phyloP scores from a whole-genome alignment of 768 basidiomycete genomes.

The Termitomyces titanicus region DNA sequence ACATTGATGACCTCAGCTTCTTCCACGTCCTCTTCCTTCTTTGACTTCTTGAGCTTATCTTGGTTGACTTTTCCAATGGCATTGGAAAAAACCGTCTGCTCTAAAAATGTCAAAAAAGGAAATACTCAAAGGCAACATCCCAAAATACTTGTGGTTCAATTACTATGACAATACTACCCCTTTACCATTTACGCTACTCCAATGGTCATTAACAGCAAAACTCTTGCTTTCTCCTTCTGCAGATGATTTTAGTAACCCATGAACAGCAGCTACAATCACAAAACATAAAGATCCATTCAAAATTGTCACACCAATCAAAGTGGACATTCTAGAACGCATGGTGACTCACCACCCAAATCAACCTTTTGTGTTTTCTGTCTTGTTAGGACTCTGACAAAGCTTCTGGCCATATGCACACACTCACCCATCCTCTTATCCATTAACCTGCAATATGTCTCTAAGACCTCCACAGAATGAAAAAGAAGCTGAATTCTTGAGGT shows the following conservation, averaged over 20 bases:
- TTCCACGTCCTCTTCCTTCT: constrained; percentile 39
- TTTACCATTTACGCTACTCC: neutral
- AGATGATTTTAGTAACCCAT: neutral
- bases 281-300: too few species aligned
- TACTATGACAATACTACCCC: neutral
- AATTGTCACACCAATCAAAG: constrained; percentile 23
- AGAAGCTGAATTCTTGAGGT: too few species aligned
- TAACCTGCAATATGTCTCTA: too few species aligned
- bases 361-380: neutral
- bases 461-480: too few species aligned
- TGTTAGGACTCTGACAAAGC: too few species aligned
- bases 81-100: constrained; percentile 15
- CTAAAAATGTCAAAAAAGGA: neutral
- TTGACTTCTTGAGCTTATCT: constrained; percentile 31
- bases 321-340: neutral
- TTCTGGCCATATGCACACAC: constrained; percentile 29
- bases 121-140: neutral
- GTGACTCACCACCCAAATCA: neutral
- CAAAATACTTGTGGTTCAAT: constrained; percentile 1
- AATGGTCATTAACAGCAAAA: neutral
- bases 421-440: too few species aligned
- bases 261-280: too few species aligned
- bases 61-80: constrained; percentile 38
- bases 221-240: neutral
- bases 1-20: constrained; percentile 44